Percentiles rank a stretch among this genome's conserved stretches.
These are phyloP conservation scores for Alternaria sp. DNA, from an alignment of 2,329 filamentous ascomycete genomes.

Conservation along the genomic window DNA sequence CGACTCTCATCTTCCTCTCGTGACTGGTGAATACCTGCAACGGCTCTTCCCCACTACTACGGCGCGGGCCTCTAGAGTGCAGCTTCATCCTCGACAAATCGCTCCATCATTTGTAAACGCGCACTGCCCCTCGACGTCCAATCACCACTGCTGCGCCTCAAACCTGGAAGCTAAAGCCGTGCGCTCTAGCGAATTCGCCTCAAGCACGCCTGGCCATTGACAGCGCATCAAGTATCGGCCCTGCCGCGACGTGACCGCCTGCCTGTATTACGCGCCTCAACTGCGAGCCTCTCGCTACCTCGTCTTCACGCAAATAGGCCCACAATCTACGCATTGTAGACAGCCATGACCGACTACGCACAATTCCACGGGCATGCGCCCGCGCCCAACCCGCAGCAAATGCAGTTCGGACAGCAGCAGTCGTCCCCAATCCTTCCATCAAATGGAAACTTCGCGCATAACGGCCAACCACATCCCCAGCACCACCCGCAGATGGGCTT, in stretches of 20 bases:
- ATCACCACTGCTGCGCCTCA: conserved; percentile 40
- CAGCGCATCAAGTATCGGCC: conserved; percentile 51
- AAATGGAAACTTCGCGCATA: conserved; percentile 67
- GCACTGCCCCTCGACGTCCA: conserved; percentile 43
- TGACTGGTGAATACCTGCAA: conserved; percentile 44
- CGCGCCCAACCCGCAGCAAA: conserved; percentile 64
- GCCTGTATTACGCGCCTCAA: conserved; percentile 37
- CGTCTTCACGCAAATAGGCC: conserved; percentile 40
- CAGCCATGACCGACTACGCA: conserved; percentile 56
- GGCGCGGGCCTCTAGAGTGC: conserved; percentile 44
- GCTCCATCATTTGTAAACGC: conserved; percentile 24
- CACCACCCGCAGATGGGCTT: conserved; percentile 79
- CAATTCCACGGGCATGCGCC: conserved; percentile 55
- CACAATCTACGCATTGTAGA: conserved; percentile 21
- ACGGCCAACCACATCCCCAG: conserved; percentile 65
- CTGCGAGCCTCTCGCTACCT: conserved; percentile 36
- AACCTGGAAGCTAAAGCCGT: conserved; percentile 37
- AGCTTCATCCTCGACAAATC: conserved; percentile 23
- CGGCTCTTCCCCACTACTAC: conserved; percentile 43
- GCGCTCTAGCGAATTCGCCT: conserved; percentile 43
- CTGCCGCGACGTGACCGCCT: conserved; percentile 46
- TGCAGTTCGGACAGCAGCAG: conserved; percentile 61
- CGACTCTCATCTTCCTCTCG: conserved; percentile 34
- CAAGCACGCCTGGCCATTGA: conserved; percentile 51
- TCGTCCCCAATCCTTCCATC: conserved; percentile 81